Conservation (phyloP, 768 basidiomycete genomes). For the Amanita muscaria region DNA sequence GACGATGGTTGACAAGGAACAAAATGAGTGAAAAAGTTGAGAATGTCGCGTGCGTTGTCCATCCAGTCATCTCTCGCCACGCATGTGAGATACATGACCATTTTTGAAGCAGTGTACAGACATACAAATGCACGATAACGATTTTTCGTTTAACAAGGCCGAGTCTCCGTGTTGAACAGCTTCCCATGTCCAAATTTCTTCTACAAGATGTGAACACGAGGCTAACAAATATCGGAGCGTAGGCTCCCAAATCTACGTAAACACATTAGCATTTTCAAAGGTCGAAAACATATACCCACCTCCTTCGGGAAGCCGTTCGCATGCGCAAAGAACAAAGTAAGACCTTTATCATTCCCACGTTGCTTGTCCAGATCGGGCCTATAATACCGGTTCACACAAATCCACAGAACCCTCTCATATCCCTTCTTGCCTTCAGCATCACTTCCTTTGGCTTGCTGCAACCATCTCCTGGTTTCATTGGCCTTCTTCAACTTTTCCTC, state of each 20-base stretch:
- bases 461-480: constrained; percentile 14
- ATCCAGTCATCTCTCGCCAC: constrained; percentile 57
- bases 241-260: constrained; percentile 70
- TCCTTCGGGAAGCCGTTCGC: constrained; percentile 89
- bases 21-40: constrained; percentile 65
- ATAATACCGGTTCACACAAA: constrained; percentile 63
- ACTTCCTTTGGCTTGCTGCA: constrained; percentile 24
- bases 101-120: constrained; percentile 9
- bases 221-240: constrained; percentile 45
- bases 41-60: constrained; percentile 69
- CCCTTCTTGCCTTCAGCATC: constrained; percentile 24
- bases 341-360: constrained; percentile 13
- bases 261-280: background rate
- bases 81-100: background rate
- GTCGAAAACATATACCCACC: constrained; percentile 30
- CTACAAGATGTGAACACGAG: constrained; percentile 31
- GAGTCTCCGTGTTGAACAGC: constrained; percentile 81
- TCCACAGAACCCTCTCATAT: constrained; percentile 48
- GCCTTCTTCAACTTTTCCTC: constrained; percentile 24
- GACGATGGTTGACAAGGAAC: constrained; percentile 37
- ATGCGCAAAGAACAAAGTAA: constrained; percentile 73
- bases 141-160: constrained; percentile 55
- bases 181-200: constrained; percentile 79
- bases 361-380: constrained; percentile 21
- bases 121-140: constrained; percentile 53